Conservation (phyloP, 2,329 filamentous ascomycete genomes). For the Penicillium sp. region DNA sequence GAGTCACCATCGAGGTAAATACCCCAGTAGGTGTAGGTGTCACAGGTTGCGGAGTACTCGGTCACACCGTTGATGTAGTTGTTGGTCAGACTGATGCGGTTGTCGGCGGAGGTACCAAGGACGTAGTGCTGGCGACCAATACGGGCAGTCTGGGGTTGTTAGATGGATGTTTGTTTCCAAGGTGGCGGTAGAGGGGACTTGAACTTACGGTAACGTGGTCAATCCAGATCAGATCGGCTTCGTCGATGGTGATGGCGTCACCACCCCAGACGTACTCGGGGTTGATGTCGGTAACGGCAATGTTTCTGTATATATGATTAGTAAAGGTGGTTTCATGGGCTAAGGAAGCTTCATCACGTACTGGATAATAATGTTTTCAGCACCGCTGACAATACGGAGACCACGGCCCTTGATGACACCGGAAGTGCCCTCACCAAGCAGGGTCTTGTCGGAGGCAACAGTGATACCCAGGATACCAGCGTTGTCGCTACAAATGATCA, state of each 20-base stretch:
- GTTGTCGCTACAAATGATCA: conserved; percentile 42
- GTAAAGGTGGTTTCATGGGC: not conserved
- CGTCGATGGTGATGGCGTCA: conserved; percentile 57
- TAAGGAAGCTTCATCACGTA: not conserved
- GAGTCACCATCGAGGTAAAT: conserved; percentile 58
- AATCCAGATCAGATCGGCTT: conserved; percentile 48
- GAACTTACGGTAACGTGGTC: conserved; percentile 49
- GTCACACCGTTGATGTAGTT: conserved; percentile 58
- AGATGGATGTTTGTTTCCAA: not conserved
- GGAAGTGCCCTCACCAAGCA: conserved; percentile 54
- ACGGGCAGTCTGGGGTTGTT: conserved; percentile 48
- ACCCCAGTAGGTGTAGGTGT: conserved; percentile 62
- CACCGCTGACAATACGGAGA: conserved; percentile 49
- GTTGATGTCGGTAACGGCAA: conserved; percentile 58
- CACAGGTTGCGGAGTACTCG: conserved; percentile 58
- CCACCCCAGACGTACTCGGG: conserved; percentile 61
- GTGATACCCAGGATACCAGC: conserved; percentile 53
- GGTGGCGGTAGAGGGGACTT: not conserved
- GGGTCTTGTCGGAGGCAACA: conserved; percentile 58
- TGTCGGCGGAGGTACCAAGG: conserved; percentile 54
- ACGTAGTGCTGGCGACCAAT: conserved; percentile 64
- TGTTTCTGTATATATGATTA: conserved; percentile 36
- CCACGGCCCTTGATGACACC: conserved; percentile 62
- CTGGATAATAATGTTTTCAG: conserved; percentile 61
- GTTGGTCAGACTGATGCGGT: conserved; percentile 62